Conservation (phyloP, 2,329 filamentous ascomycete genomes). For the Xylaria multiplex region DNA sequence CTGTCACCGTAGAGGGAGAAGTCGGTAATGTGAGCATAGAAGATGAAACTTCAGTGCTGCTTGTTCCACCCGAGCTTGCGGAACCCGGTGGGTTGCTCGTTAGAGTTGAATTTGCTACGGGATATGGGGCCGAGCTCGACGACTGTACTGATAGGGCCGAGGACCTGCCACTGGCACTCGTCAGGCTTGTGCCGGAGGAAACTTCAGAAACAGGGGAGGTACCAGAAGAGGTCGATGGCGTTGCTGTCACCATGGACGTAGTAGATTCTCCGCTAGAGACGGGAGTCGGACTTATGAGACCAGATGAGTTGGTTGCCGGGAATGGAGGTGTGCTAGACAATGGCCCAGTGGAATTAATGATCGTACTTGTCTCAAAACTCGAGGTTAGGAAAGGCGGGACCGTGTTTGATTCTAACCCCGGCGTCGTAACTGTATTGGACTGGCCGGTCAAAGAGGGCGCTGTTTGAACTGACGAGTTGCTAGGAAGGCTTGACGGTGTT, state of each 20-base stretch:
- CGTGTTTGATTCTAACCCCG: slow-evolving; percentile 6
- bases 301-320: slow-evolving; percentile 17
- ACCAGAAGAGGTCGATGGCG: slow-evolving; percentile 21
- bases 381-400: slow-evolving; percentile 4
- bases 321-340: slow-evolving; percentile 15
- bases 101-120: slow-evolving; percentile 34
- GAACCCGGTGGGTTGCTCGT: slow-evolving; percentile 12
- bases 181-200: slow-evolving; percentile 26
- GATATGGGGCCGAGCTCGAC: slow-evolving; percentile 29
- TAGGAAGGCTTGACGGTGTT: slow-evolving; percentile 14
- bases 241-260: slow-evolving; percentile 16
- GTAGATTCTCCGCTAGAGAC: slow-evolving; percentile 12
- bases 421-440: slow-evolving; percentile 25
- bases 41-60: slow-evolving; percentile 26
- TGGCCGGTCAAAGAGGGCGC: slow-evolving; percentile 12
- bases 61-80: slow-evolving; percentile 13
- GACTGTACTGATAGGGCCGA: slow-evolving; percentile 23
- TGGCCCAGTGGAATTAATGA: slow-evolving; percentile 16
- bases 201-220: slow-evolving; percentile 17
- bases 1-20: slow-evolving; percentile 26
- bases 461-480: slow-evolving; percentile 16
- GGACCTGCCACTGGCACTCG: slow-evolving; percentile 27
- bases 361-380: slow-evolving; percentile 14
- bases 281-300: background rate
- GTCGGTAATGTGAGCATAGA: slow-evolving; percentile 26